A percentile compares a stretch with the other conserved stretches of the same genome.
phyloP scores from a whole-genome alignment of 495 filamentous ascomycete species.

The Bacidia rubella region DNA sequence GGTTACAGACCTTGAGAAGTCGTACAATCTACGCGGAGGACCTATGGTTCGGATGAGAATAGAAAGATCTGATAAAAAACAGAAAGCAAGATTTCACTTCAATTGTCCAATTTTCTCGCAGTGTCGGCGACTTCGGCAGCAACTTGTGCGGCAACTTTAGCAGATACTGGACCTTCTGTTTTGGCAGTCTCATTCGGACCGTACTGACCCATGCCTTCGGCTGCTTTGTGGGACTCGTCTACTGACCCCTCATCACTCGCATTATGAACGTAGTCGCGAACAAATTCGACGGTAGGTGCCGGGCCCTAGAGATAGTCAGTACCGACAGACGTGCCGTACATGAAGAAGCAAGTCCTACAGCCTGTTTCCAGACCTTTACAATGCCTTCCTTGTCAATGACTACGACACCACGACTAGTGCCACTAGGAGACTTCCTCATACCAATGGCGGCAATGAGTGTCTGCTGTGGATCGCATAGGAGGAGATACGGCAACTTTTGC shows the following conservation, averaged over 20 bases:
- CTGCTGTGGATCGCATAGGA: conserved; percentile 67
- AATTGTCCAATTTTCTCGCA: conserved; percentile 15
- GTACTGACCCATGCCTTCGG: background rate
- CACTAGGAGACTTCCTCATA: conserved; percentile 59
- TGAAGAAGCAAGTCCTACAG: conserved; percentile 18
- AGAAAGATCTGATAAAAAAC: too few species aligned
- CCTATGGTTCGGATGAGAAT: too few species aligned
- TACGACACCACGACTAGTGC: conserved; percentile 77
- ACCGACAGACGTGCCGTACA: background rate
- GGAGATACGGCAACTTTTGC: conserved; percentile 73
- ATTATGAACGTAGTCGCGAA: conserved; percentile 19
- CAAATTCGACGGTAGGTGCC: conserved; percentile 35
- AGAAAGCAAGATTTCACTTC: too few species aligned
- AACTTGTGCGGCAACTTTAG: conserved; percentile 12
- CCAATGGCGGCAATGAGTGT: conserved; percentile 64
- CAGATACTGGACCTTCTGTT: background rate
- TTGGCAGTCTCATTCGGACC: background rate
- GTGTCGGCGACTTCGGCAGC: conserved; percentile 21
- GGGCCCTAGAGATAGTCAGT: conserved; percentile 21
- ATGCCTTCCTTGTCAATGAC: conserved; percentile 60
- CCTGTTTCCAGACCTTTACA: conserved; percentile 28
- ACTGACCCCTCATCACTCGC: background rate
- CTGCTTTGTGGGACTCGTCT: background rate
- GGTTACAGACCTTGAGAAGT: too few species aligned
- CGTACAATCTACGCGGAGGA: too few species aligned